Evolutionary conservation across 2,329 filamentous ascomycete species (phyloP).

Genomic region (Penicillium hordei): DNA sequence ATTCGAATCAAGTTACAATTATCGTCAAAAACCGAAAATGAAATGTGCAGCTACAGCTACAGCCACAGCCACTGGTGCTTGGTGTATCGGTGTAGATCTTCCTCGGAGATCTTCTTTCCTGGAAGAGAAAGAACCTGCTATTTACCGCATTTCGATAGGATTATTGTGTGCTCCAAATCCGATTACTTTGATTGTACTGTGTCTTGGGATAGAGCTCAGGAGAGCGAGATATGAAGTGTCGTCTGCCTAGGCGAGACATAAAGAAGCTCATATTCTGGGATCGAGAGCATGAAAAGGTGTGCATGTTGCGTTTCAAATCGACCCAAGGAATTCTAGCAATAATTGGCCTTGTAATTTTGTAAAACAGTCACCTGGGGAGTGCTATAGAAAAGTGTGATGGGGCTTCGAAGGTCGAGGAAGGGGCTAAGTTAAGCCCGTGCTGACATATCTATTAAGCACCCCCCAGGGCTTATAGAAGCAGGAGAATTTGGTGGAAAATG

Average conservation of each 20-base stretch:
- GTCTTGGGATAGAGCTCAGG: background rate
- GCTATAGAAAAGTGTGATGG: too few relatives aligned
- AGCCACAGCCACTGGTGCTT: slow-evolving; percentile 23
- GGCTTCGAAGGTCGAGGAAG: too few relatives aligned
- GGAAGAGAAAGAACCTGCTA: background rate
- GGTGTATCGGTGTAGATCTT: slow-evolving; percentile 22
- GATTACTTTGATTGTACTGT: background rate
- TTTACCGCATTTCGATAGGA: background rate
- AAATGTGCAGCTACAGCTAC: background rate
- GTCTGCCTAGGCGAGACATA: background rate
- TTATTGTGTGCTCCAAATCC: background rate
- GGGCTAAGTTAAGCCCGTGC: too few relatives aligned
- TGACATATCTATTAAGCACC: too few relatives aligned
- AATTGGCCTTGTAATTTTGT: background rate
- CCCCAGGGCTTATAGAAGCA: too few relatives aligned
- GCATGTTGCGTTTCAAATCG: background rate
- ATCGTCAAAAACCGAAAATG: background rate
- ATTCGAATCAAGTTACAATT: background rate
- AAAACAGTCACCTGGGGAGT: too few relatives aligned
- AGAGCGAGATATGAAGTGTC: too few relatives aligned
- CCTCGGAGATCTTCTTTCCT: slow-evolving; percentile 14
- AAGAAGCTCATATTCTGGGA: background rate
- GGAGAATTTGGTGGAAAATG: too few relatives aligned
- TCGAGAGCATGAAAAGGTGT: background rate
- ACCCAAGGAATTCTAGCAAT: background rate